Base-by-base conservation (phyloP, 495 filamentous ascomycete species). In the Penicillium robsamsonii region DNA sequence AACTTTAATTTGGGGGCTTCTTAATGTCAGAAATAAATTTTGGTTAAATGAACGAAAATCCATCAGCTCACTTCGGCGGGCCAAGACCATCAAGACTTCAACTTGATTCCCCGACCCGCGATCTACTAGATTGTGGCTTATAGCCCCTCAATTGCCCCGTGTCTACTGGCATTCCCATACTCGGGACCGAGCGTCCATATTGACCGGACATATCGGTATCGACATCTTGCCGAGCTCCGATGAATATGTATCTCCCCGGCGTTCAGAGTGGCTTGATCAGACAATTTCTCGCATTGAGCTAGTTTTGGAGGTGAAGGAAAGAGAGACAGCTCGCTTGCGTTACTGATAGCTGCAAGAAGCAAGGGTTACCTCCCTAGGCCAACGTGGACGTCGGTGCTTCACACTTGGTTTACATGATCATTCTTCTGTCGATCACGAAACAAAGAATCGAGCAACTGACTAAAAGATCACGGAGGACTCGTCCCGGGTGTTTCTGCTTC, bases 1-100 rank as follows among this genome's bases (percentile, higher is more conserved):
- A 69, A 69, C 66, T 66, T 66, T 69, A 67, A 54, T 46, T 59
- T 49, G 24, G 57, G 45, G 56, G 37, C 12, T 48, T n/a, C 50
- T 24, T 13, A 40, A 46, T 10, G 22, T 17, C 22, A 29, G 13
- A 25, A 44, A 43, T 12, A 22, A 13, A 2, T 6, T 20, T 11
- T 22, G 40, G 18, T 8, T 42, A 20, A 42, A 22, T 42, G 17
- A 42, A 18, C 2, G 11, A 17, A 46, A 11, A 18, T 3, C 5
- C 5, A 13, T 35, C 33, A 35, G 12, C 13, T n/a, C 33, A 17
- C 8, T 15, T 38, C 15, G 35, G 9, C 35, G 13, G 4, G 46
- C 61, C 52, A 61, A 61, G 61, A 46, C 29, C 53, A 59, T 59
- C 59, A 64, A 60, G 55, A 64, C 60, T 56, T 41, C 33, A 47